Evolutionary conservation across 2,329 filamentous ascomycete genomes (phyloP).

Genomic region (Colletotrichum sp.): DNA sequence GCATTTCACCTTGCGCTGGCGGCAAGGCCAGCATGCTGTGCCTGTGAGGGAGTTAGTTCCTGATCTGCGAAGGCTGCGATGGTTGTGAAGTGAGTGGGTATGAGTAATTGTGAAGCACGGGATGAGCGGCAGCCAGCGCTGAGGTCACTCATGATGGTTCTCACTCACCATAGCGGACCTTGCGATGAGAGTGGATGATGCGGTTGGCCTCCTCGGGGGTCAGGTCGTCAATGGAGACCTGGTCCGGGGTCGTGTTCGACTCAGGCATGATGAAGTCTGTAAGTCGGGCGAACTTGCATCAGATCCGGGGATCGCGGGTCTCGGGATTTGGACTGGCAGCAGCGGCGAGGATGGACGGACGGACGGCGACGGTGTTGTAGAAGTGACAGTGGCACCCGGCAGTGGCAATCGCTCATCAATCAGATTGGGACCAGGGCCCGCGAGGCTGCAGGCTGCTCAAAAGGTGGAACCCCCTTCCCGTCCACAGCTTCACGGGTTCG

Average conservation of each 20-base stretch:
- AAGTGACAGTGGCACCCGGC: neutral
- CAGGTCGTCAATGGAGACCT: constrained; percentile 58
- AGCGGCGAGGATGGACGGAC: neutral
- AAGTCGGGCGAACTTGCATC: neutral
- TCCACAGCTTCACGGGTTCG: neutral
- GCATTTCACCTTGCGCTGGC: constrained; percentile 73
- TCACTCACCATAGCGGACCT: constrained; percentile 70
- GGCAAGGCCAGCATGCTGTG: constrained; percentile 71
- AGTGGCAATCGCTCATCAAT: neutral
- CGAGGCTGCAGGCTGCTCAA: neutral
- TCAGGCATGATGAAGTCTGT: constrained; percentile 44
- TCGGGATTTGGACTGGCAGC: neutral
- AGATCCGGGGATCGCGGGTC: neutral
- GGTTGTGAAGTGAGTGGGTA: neutral
- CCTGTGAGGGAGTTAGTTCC: constrained; percentile 40
- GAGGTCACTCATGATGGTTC: neutral
- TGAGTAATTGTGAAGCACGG: neutral
- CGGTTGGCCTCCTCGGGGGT: constrained; percentile 70
- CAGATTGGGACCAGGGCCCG: neutral
- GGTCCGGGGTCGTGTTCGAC: constrained; percentile 47
- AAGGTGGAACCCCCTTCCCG: constrained; percentile 7
- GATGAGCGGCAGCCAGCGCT: neutral
- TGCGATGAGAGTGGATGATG: constrained; percentile 73
- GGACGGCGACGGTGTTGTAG: neutral
- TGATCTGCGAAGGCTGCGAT: neutral